Evolutionary conservation across 176 grass and related monocot genomes (phyloP).

Genomic region (Bolboschoenus planiculmis): DNA sequence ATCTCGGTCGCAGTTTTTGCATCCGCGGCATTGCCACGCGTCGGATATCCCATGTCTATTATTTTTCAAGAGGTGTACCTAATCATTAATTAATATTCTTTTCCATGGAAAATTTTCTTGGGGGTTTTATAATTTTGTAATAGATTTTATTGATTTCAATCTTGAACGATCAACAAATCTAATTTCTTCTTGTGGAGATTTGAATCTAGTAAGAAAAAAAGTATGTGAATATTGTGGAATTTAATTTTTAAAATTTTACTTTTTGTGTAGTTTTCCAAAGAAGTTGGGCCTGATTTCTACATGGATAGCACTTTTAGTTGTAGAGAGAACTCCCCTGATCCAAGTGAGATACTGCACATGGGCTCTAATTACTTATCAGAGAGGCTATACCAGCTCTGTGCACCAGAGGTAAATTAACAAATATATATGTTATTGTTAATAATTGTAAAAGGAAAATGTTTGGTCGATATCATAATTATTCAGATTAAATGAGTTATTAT

Average conservation of each 20-base stretch:
- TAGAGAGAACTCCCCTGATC: neutral
- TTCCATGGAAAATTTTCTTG: neutral
- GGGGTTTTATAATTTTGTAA: neutral
- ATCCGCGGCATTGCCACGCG: conserved; percentile 56
- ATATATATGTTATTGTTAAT: neutral
- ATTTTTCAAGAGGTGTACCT: conserved; percentile 50
- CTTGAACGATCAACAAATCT: neutral
- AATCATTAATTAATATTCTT: no score
- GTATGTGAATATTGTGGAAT: no score
- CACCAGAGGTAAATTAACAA: neutral
- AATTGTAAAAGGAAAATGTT: neutral
- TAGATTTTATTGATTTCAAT: neutral
- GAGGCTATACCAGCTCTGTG: neutral
- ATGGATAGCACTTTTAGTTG: neutral
- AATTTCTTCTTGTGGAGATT: neutral
- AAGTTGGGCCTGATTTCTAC: neutral
- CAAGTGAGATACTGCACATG: neutral
- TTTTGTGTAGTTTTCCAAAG: neutral
- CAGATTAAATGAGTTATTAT: no score
- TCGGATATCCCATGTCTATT: conserved; percentile 20
- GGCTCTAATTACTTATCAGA: neutral
- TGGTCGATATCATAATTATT: no score
- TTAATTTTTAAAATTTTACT: no score
- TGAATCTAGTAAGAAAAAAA: no score
- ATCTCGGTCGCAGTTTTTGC: conserved; percentile 65